Evolutionary conservation across 2,329 filamentous ascomycete species (phyloP), one percentile per base, ranked within the genome.

Genomic region (Epicoccum nigrum): DNA sequence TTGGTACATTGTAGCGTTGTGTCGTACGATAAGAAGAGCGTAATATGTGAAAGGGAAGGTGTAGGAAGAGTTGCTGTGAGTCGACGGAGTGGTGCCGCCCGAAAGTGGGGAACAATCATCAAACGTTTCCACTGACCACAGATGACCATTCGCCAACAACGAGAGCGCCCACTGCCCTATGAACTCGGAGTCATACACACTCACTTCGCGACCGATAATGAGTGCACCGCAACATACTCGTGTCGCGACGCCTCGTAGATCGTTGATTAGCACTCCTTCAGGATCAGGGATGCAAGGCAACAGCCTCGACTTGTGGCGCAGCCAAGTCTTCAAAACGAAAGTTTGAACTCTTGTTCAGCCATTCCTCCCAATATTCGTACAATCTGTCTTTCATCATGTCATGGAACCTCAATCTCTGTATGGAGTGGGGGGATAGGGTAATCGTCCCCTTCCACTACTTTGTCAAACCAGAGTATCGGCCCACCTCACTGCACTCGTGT

Each of bases 381-480:
- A 27, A 3, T 5, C 17, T 8, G 17, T 7, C 25, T n/a, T 31
- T 27, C 1, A 34, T 25, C 15, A 35, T 44, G 41, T 12, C 21
- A 3, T 44, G 41, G 31, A 15, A 44, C n/a, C 16, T 35, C 4
- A 17, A 44, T 25, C 21, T 46, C 11, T 46, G 44, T 12, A 46
- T 33, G 34, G 17, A 39, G 6, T 27, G 20, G 7, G 6, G 11
- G 4, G 13, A 27, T 5, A 16, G 12, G 15, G 19, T 39, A 13
- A 15, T 46, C 5, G 28, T 46, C 4, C 44, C 44, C 15, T 46
- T 46, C 20, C 15, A 46, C 12, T 33, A 46, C 19, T 46, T 46
- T n/a, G 44, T 46, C 8, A 32, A n/a, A 6, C 25, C 34, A n/a
- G 19, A 31, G n/a, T 16, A 34, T n/a, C 34, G 32, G 15, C 27